Percentiles rank a stretch among this genome's conserved stretches.
phyloP scores from a whole-genome alignment of 305 asterid species.

The Coffea humblotiana region DNA sequence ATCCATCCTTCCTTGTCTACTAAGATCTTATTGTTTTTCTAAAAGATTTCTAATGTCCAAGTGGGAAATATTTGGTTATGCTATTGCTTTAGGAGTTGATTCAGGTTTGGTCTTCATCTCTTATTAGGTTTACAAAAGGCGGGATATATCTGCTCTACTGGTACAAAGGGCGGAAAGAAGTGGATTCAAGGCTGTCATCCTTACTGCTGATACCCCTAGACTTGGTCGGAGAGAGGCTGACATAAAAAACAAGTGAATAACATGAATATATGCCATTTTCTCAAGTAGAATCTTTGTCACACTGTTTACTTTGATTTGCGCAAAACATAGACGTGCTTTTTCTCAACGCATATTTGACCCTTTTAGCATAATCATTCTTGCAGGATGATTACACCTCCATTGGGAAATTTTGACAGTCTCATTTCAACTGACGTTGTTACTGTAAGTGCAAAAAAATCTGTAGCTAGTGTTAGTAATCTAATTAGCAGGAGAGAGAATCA shows the following conservation, averaged over 20 bases:
- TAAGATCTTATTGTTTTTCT: slow-evolving; percentile 5
- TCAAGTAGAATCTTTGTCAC: not conserved
- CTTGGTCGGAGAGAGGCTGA: slow-evolving; percentile 71
- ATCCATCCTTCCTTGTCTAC: slow-evolving; percentile 4
- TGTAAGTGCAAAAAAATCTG: slow-evolving; percentile 33
- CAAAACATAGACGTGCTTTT: not conserved
- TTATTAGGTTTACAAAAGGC: slow-evolving; percentile 50
- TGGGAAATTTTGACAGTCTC: slow-evolving; percentile 62
- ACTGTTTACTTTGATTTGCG: not conserved
- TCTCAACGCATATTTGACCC: not conserved
- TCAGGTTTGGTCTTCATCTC: not conserved
- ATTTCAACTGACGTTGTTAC: slow-evolving; percentile 40
- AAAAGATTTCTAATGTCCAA: not conserved
- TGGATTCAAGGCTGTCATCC: slow-evolving; percentile 65
- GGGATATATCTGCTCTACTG: slow-evolving; percentile 56
- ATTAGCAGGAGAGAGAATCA: not conserved
- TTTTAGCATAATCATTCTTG: slow-evolving; percentile 11
- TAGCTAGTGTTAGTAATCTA: not conserved
- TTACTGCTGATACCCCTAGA: slow-evolving; percentile 65
- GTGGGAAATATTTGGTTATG: not conserved
- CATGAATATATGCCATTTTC: not conserved
- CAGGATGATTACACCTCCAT: slow-evolving; percentile 62
- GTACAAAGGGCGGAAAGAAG: slow-evolving; percentile 67
- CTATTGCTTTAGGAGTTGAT: not conserved
- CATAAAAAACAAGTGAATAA: slow-evolving; percentile 57